Evolutionary conservation across 495 filamentous ascomycete species (phyloP), one percentile per base, ranked within the genome.

Genomic region (Xylaria telfairii): DNA sequence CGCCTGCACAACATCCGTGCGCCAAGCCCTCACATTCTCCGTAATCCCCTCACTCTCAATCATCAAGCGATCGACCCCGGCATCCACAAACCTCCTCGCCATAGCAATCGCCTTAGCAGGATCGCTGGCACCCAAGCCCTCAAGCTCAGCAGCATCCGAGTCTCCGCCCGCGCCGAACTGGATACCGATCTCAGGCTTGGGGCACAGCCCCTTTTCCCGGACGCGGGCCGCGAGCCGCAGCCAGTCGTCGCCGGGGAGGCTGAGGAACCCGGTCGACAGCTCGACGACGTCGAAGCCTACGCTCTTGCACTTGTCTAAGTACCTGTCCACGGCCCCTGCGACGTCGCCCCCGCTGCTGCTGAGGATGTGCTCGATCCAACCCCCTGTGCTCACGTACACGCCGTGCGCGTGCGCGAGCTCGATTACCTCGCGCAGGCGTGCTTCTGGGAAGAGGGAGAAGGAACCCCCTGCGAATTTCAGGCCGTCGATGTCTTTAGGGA

Each of bases 1-100:
- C 32, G 73, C 77, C n/a, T 83, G 83, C 4, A 89, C 84, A 19
- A 89, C 86, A 69, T 89, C 87, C 3, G 86, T 89, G 46, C 85
- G 77, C 88, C 88, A 89, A 21, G 78, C 76, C 56, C 75, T 80
- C 12, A 89, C 86, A 70, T 89, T 89, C 80, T 89, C 87, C 7
- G 87, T 89, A 72, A 89, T 89, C 0, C 87, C 87, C 75, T 89
- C 87, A n/a, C 84, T 87, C 73, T 90, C 87, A 66, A 89, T 87
- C 87, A 89, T 89, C 61, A 89, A 75, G 2, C 87, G 82, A 73
- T 90, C 85, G 5, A 89, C 87, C 2, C 88, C 88, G 0, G 76
- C 82, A 42, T 88, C 78, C 10, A 89, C 78, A 70, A 90, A 89
- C 54, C 79, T 79, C 56, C 79, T 84, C 59, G 82, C 86, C 68